Evolutionary conservation across 148 eudicot species (phyloP).

Genomic region (Cornus kousa): DNA sequence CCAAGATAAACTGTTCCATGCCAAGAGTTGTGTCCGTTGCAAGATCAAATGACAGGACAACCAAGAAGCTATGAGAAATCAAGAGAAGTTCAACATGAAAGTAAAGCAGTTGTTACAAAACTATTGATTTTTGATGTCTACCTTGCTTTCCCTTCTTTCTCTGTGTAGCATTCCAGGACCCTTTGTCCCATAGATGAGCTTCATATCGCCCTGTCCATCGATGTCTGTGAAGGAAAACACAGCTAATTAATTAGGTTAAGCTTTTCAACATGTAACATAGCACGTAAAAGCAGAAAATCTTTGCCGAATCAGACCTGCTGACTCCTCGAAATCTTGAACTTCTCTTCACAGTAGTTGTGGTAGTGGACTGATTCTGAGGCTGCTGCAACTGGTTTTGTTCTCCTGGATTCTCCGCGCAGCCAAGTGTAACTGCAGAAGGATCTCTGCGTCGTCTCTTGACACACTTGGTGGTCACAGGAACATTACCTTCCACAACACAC

Average conservation of each 20-base stretch:
- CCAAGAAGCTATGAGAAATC: neutral
- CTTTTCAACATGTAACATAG: too few relatives aligned
- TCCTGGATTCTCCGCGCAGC: neutral
- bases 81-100: neutral
- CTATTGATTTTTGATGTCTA: neutral
- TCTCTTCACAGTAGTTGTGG: conserved; percentile 31
- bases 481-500: neutral
- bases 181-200: conserved; percentile 60
- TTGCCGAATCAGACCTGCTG: conserved; percentile 27
- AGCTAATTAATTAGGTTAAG: neutral
- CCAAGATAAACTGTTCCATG: conserved; percentile 47
- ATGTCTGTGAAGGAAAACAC: conserved; percentile 26
- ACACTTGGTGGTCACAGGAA: conserved; percentile 20
- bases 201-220: conserved; percentile 52
- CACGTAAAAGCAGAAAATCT: neutral
- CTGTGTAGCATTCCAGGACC: conserved; percentile 50
- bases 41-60: conserved; percentile 5
- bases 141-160: conserved; percentile 62
- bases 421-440: conserved; percentile 13
- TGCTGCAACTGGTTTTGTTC: conserved; percentile 9
- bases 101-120: neutral
- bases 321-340: conserved; percentile 49
- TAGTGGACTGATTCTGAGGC: conserved; percentile 19
- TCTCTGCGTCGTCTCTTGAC: conserved; percentile 38
- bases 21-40: conserved; percentile 18